Conservation (phyloP, 345 rosid species). For the Lepidium didymum region DNA sequence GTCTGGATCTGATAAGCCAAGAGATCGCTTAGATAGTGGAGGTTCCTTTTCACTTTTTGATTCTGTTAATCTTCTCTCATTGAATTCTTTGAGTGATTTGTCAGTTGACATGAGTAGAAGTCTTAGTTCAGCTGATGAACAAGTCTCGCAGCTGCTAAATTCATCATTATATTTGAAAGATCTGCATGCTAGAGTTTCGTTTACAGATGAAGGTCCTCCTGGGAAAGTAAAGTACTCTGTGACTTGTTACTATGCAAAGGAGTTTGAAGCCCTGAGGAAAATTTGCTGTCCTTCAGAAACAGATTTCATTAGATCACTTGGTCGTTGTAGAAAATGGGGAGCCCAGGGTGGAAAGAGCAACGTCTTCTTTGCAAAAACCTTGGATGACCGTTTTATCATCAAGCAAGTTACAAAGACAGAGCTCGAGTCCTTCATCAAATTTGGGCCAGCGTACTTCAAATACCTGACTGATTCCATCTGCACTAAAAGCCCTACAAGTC, state of each 20-base stretch:
- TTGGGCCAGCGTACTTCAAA: conserved; percentile 80
- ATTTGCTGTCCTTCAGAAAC: conserved; percentile 82
- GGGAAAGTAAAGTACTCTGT: conserved; percentile 77
- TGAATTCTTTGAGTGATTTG: conserved; percentile 46
- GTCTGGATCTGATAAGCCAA: conserved; percentile 54
- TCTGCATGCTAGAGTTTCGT: conserved; percentile 70
- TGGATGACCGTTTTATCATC: conserved; percentile 93
- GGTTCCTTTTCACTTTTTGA: conserved; percentile 49
- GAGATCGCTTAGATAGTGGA: conserved; percentile 40
- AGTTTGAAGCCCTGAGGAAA: conserved; percentile 82
- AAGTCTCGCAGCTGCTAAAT: conserved; percentile 47
- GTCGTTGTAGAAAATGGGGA: conserved; percentile 98
- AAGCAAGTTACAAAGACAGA: conserved; percentile 96
- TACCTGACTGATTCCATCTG: conserved; percentile 71
- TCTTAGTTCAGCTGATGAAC: conserved; percentile 54
- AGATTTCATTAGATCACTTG: conserved; percentile 79
- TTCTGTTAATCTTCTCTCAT: conserved; percentile 46
- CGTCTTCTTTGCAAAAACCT: conserved; percentile 92
- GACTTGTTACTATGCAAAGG: conserved; percentile 81
- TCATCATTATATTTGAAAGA: conserved; percentile 51
- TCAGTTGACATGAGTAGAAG: conserved; percentile 40
- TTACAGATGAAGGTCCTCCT: conserved; percentile 59
- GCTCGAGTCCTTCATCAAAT: conserved; percentile 89
- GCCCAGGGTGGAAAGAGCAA: conserved; percentile 99
- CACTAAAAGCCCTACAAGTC: conserved; percentile 77